A percentile compares a stretch with the other conserved stretches of the same genome.
Evolutionary conservation across 2,329 filamentous ascomycete species (phyloP).

Genomic region (Epichloe hybrida): DNA sequence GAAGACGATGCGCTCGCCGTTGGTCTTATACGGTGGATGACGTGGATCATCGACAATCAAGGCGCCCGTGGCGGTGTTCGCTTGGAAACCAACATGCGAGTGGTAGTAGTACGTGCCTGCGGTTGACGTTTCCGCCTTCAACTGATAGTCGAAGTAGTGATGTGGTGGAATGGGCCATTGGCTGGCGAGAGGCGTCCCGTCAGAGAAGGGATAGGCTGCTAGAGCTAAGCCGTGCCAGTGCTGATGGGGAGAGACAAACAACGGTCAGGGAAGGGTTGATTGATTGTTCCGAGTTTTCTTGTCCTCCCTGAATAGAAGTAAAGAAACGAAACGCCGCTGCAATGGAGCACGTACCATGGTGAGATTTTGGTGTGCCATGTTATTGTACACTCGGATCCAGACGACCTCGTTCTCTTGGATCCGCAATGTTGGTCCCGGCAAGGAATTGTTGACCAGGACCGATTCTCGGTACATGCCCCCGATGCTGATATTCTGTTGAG

Average conservation of each 20-base stretch:
- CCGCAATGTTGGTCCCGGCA: constrained; percentile 35
- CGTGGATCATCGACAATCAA: neutral
- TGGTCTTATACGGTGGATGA: neutral
- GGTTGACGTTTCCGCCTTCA: constrained; percentile 36
- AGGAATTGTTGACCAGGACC: constrained; percentile 36
- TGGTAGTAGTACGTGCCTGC: constrained; percentile 57
- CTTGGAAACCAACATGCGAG: constrained; percentile 51
- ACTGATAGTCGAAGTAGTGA: constrained; percentile 55
- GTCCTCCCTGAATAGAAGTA: neutral
- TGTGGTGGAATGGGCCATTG: constrained; percentile 53
- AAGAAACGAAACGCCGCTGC: no score
- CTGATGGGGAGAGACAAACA: constrained; percentile 17
- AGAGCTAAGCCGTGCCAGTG: constrained; percentile 56
- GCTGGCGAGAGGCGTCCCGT: constrained; percentile 44
- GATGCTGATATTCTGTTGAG: constrained; percentile 21
- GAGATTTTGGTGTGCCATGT: constrained; percentile 37
- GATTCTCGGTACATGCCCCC: constrained; percentile 8
- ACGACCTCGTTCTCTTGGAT: constrained; percentile 30
- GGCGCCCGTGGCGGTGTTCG: constrained; percentile 1
- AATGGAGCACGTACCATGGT: constrained; percentile 33
- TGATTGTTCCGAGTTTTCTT: neutral
- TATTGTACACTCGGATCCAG: constrained; percentile 48
- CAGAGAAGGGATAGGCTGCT: constrained; percentile 44
- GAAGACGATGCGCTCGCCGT: constrained; percentile 2
- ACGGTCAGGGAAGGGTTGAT: neutral